Evolutionary conservation across 371 early-diverging fungal species (phyloP).

Genomic region (Apophysomyces elegans): DNA sequence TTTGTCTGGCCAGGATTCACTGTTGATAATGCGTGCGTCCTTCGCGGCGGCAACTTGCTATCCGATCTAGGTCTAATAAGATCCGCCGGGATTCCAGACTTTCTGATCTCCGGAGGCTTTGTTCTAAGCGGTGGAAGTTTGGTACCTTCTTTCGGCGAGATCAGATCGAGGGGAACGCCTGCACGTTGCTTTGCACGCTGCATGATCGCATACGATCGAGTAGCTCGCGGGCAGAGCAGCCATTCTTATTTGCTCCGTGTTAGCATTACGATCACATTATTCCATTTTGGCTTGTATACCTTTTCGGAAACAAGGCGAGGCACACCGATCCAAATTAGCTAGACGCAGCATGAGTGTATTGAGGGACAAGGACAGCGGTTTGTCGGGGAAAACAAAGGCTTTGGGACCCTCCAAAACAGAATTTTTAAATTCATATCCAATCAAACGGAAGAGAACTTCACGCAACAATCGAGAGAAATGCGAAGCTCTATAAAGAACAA

Average conservation of each 20-base stretch:
- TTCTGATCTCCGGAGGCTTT: not conserved
- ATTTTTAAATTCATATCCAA: too few relatives aligned
- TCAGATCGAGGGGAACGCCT: conserved; percentile 20
- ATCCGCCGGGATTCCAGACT: not conserved
- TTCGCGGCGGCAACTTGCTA: not conserved
- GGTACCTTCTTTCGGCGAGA: conserved; percentile 1
- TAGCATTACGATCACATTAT: not conserved
- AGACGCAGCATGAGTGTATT: too few relatives aligned
- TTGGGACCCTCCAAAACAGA: too few relatives aligned
- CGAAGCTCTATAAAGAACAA: too few relatives aligned
- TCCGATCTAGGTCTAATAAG: not conserved
- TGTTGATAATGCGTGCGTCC: not conserved
- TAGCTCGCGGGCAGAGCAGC: not conserved
- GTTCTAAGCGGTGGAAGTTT: not conserved
- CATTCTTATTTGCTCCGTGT: not conserved
- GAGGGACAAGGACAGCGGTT: too few relatives aligned
- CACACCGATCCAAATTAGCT: too few relatives aligned
- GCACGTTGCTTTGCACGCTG: conserved; percentile 25
- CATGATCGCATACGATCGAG: conserved; percentile 29
- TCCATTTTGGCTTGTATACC: not conserved
- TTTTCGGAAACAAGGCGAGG: not conserved
- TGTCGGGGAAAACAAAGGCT: too few relatives aligned
- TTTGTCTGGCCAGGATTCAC: too few relatives aligned
- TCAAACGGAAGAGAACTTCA: too few relatives aligned
- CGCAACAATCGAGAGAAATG: too few relatives aligned